Evolutionary conservation across 345 rosid genomes (phyloP).

Genomic region (Salix udensis): DNA sequence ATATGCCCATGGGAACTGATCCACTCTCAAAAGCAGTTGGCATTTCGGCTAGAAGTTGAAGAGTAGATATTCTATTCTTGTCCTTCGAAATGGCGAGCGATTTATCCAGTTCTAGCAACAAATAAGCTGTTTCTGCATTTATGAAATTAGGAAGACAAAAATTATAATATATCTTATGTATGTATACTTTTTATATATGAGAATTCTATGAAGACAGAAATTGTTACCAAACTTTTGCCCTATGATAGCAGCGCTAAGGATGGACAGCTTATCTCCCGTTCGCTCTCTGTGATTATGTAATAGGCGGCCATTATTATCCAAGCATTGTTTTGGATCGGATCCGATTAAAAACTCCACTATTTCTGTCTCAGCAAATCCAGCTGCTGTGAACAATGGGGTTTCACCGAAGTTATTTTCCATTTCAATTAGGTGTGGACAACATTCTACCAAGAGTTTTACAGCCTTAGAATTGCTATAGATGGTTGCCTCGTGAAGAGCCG

Average conservation of each 20-base stretch:
- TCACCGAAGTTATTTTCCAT: rapidly evolving
- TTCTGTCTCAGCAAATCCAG: too few species aligned
- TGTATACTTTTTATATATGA: too few species aligned
- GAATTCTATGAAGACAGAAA: neutral
- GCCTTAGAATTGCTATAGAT: too few species aligned
- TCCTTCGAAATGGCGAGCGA: constrained; percentile 9
- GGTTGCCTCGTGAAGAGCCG: too few species aligned
- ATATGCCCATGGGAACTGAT: neutral
- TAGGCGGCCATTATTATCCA: neutral
- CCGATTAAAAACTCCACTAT: too few species aligned
- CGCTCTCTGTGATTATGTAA: neutral
- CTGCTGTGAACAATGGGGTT: too few species aligned
- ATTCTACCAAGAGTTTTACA: too few species aligned
- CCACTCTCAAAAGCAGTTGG: neutral
- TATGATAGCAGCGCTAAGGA: constrained; percentile 27
- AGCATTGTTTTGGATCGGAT: neutral
- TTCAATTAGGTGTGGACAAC: too few species aligned
- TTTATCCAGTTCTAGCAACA: constrained; percentile 1
- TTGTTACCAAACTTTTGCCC: constrained; percentile 21
- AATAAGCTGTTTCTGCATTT: constrained; percentile 16
- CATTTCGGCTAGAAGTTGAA: constrained; percentile 20
- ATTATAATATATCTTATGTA: too few species aligned
- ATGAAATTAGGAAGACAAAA: neutral
- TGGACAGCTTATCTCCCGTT: neutral
- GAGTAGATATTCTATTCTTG: constrained; percentile 3